Percentiles rank a stretch among this genome's conserved stretches.
phyloP scores from a whole-genome alignment of 768 basidiomycete genomes.

The Lentinula boryana region DNA sequence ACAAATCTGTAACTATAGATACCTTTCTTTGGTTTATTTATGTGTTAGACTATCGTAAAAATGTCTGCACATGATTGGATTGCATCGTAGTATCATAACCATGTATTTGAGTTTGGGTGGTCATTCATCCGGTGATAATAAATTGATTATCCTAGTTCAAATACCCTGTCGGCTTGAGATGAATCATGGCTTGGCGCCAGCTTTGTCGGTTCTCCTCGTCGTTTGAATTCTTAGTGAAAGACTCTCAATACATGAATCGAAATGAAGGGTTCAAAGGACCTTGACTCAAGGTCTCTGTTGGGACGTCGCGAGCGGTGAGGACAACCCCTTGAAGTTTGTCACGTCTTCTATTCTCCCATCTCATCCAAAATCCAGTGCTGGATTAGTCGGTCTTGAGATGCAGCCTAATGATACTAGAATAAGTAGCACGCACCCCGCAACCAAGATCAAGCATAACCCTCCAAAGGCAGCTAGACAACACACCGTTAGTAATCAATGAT shows the following conservation, averaged over 20 bases:
- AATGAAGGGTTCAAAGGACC: constrained; percentile 37
- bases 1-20: neutral
- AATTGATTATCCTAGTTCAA: too few species aligned
- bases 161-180: too few species aligned
- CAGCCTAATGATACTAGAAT: neutral
- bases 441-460: constrained; percentile 37
- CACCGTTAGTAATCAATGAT: neutral
- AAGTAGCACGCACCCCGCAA: constrained; percentile 23
- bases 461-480: constrained; percentile 34
- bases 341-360: constrained; percentile 37
- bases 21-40: neutral
- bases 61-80: neutral
- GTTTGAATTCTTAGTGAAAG: too few species aligned
- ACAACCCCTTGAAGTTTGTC: constrained; percentile 34
- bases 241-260: constrained; percentile 40
- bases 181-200: too few species aligned
- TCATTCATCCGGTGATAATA: too few species aligned
- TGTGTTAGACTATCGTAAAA: too few species aligned
- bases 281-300: constrained; percentile 35
- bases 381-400: constrained; percentile 3
- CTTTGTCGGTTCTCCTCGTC: too few species aligned
- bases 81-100: neutral
- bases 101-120: too few species aligned
- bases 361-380: constrained; percentile 42
- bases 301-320: constrained; percentile 36